Base-by-base conservation (phyloP, 2,329 filamentous ascomycete species). In the Aspergillus ibericus region DNA sequence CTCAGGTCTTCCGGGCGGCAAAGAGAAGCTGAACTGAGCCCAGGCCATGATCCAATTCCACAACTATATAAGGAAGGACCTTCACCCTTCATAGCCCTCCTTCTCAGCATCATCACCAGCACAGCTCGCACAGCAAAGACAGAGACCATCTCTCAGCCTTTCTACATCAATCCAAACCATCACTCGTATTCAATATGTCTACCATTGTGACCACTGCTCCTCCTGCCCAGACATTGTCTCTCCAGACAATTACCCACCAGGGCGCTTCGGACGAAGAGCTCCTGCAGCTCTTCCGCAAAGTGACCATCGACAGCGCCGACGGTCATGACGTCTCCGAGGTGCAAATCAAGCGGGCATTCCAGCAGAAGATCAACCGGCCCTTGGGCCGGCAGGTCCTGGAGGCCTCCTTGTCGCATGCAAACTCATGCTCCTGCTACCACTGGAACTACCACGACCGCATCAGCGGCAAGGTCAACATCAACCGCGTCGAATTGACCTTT, bases 401-500 rank as follows among this genome's bases (percentile, higher is more conserved):
- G 36, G 51, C 51, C 13, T 53, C 51, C n/a, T 32, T 53, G 51
- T 10, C 12, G 36, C 36, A 53, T 9, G 36, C 36, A 20, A 40
- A 53, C 16, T 13, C 16, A 4, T 53, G 51, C 51, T 53, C 51
- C 4, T 53, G 51, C 51, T 44, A 44, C 27, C 51, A 53, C 51
- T 53, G 51, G 51, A 53, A 53, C 25, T 53, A 53, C 51, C 51
- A 53, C 5, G 51, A 53, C 38, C 15, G 36, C 5, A 53, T 53
- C 38, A 38, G 51, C 10, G 51, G 51, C 22, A 53, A 40, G 15
- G 51, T 53, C 51, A 20, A 16, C 22, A 53, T 53, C 51, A 32
- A n/a, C 18, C 51, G 51, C 9, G 51, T 53, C 29, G 51, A 53
- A 4, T 22, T 53, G 51, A 18, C 25, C 7, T 53, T 53, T 16